Evolutionary conservation across 768 basidiomycete species (phyloP), one percentile per base, ranked within the genome.

Genomic region (Lactarius vividus): DNA sequence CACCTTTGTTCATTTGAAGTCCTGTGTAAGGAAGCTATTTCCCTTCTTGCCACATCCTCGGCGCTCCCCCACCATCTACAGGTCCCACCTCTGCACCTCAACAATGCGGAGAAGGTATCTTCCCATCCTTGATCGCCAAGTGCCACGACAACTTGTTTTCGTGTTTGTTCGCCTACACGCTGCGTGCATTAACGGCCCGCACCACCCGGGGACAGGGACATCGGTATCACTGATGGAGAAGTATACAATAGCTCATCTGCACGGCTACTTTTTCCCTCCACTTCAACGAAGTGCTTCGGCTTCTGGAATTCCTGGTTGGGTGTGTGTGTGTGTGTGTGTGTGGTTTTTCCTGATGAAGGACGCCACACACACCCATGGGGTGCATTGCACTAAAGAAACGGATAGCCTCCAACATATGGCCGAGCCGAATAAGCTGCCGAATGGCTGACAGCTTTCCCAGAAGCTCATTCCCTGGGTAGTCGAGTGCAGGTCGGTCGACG

Each of bases 241-340:
- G 84, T 54, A 73, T 88, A 11, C 35, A 37, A 7, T 37, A 28
- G 88, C 91, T 3, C 94, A 96, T 73, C 76, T 96, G 31, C 94
- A 96, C 72, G 73, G 96, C 54, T 92, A 94, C 74, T 95, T 96
- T 70, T 82, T 86, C 39, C 94, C 95, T 1, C 94, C 94, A 15
- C 77, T 96, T 63, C 75, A 96, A 66, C 78, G 94, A 55, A 93
- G 87, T 72, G 88, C 93, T 10, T 89, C 81, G 57, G 86, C 37
- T 96, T 37, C 83, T 86, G 70, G 96, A 96, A 75, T 96, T 96
- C 78, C 74, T 96, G 23, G 95, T 95, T 42, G 94, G 95, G 89
- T 91, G 69, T 56, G 88, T n/a, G n/a, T n/a, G n/a, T n/a, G n/a
- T n/a, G n/a, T n/a, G n/a, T n/a, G n/a, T 79, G 11, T 23, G 6